Conservation (phyloP, 2,329 filamentous ascomycete genomes). For the Aspergillus sp. region DNA sequence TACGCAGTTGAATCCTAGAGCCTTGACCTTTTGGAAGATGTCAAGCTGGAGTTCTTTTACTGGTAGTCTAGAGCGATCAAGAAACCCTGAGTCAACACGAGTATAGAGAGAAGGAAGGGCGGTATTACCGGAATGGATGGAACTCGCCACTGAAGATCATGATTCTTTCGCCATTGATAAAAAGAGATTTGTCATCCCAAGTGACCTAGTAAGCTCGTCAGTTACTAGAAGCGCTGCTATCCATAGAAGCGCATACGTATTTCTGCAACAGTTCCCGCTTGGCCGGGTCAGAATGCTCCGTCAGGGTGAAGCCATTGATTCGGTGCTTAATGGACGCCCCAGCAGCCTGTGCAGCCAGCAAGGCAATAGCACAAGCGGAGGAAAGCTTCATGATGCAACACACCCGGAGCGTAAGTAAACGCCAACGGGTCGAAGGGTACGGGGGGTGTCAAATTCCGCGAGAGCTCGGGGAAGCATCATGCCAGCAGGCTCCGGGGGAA, state of each 20-base stretch:
- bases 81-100: neutral
- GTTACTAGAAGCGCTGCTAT: neutral
- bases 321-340: conserved; percentile 54
- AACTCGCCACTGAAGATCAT: conserved; percentile 74
- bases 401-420: neutral
- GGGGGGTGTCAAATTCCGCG: neutral
- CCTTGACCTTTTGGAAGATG: conserved; percentile 79
- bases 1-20: conserved; percentile 75
- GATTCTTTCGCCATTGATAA: conserved; percentile 68
- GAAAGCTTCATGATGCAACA: conserved; percentile 41
- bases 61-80: conserved; percentile 50
- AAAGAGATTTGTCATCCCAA: conserved; percentile 72
- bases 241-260: conserved; percentile 48
- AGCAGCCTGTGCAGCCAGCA: conserved; percentile 48
- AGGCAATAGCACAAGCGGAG: conserved; percentile 33
- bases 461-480: neutral
- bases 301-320: conserved; percentile 51
- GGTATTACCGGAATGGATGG: conserved; percentile 62
- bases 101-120: neutral
- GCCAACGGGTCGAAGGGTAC: neutral
- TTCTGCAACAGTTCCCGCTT: conserved; percentile 57
- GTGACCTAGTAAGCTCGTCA: conserved; percentile 51
- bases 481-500: neutral
- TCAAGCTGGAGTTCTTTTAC: conserved; percentile 68
- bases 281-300: conserved; percentile 36